Conservation (phyloP, 176 grass and related monocot genomes). For the Cenchrus americanus region DNA sequence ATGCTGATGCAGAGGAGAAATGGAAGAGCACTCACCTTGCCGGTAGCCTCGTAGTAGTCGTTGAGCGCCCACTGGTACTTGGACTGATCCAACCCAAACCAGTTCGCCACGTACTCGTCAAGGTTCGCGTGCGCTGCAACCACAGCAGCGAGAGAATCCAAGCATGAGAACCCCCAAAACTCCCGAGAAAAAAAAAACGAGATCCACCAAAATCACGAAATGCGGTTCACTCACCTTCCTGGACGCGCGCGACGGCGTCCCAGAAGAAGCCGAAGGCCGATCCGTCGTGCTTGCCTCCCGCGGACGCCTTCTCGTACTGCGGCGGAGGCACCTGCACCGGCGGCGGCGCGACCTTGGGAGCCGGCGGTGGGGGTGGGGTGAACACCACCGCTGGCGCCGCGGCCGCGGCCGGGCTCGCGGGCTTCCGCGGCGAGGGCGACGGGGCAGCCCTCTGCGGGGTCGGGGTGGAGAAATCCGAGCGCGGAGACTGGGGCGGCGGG, state of each 20-base stretch:
- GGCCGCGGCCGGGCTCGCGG: conserved; percentile 16
- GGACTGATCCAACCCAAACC: conserved; percentile 92
- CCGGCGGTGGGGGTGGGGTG: conserved; percentile 25
- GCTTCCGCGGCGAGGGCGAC: conserved; percentile 23
- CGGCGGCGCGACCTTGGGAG: conserved; percentile 42
- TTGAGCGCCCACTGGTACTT: conserved; percentile 97
- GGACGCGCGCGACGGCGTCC: conserved; percentile 83
- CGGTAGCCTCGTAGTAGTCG: conserved; percentile 88
- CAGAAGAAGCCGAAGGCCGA: conserved; percentile 80
- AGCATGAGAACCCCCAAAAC: conserved; percentile 32
- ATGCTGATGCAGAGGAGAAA: conserved; percentile 11
- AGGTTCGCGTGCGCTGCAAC: conserved; percentile 67
- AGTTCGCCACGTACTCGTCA: conserved; percentile 85
- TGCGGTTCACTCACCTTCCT: conserved; percentile 64
- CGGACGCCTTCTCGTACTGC: conserved; percentile 62
- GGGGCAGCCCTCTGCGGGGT: conserved; percentile 29
- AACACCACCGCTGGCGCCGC: conserved; percentile 34
- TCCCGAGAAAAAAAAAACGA: neutral
- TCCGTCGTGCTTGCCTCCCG: conserved; percentile 54
- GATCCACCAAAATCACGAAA: neutral
- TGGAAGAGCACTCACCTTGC: conserved; percentile 60
- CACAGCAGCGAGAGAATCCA: neutral
- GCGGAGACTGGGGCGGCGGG: conserved; percentile 29
- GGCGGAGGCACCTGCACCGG: conserved; percentile 79
- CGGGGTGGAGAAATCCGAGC: conserved; percentile 35